phyloP scores from a whole-genome alignment of 2,329 filamentous ascomycete species.

The Cytospora schulzeri region DNA sequence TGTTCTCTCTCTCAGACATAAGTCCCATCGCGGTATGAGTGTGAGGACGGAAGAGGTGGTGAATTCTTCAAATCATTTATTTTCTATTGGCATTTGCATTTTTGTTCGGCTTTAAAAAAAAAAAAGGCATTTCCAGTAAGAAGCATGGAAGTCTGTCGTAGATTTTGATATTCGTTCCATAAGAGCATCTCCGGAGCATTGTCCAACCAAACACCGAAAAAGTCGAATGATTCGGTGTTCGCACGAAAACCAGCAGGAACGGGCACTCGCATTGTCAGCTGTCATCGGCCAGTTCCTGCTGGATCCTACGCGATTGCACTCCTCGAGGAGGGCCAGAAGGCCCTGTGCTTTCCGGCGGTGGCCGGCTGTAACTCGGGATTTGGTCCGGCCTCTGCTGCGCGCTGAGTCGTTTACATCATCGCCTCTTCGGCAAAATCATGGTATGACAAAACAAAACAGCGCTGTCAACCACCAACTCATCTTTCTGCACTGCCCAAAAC shows the following conservation, averaged over 20 bases:
- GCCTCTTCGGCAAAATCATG: slow-evolving; percentile 9
- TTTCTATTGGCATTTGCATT: neutral
- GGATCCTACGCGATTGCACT: neutral
- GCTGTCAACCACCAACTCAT: neutral
- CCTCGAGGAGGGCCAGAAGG: neutral
- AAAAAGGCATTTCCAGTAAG: neutral
- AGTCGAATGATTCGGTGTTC: slow-evolving; percentile 20
- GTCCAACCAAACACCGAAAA: slow-evolving; percentile 14
- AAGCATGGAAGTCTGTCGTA: neutral
- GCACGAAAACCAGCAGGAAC: slow-evolving; percentile 17
- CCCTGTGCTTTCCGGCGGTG: slow-evolving; percentile 1
- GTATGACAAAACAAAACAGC: slow-evolving; percentile 18
- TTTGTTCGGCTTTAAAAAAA: no score
- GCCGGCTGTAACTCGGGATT: slow-evolving; percentile 17
- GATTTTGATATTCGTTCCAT: neutral
- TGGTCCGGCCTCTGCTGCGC: slow-evolving; percentile 19
- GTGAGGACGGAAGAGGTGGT: neutral
- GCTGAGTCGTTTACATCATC: slow-evolving; percentile 18
- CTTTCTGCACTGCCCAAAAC: neutral
- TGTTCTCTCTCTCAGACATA: no score
- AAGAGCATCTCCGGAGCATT: neutral
- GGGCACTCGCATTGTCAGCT: neutral
- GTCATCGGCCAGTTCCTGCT: neutral
- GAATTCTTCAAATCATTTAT: neutral
- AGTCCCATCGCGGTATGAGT: no score